A percentile compares a stretch with the other conserved stretches of the same genome.
phyloP scores from a whole-genome alignment of 306 rosid genomes.

The Gastrolobium villosum region DNA sequence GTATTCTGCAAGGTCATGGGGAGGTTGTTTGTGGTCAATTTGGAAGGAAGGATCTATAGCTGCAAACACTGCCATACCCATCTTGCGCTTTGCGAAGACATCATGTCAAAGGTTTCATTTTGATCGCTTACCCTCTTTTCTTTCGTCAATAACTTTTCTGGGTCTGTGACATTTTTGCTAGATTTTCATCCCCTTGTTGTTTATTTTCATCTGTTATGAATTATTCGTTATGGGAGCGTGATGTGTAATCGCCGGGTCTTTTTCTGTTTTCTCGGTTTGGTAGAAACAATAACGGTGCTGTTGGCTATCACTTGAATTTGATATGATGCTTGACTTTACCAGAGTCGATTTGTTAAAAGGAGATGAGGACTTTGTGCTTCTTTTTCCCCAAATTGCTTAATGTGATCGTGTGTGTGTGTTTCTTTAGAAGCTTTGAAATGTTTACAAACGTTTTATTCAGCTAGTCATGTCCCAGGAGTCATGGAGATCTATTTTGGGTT shows the following conservation, averaged over 20 bases:
- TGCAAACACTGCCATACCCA: slow-evolving; percentile 88
- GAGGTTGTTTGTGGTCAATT: slow-evolving; percentile 75
- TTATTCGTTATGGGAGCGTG: neutral
- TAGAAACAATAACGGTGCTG: neutral
- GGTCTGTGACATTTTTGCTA: slow-evolving; percentile 1
- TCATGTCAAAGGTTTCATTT: slow-evolving; percentile 72
- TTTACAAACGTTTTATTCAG: neutral
- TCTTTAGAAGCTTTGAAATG: neutral
- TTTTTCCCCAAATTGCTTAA: neutral
- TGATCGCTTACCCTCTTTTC: slow-evolving; percentile 32
- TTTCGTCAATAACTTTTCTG: slow-evolving; percentile 7
- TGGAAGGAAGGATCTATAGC: slow-evolving; percentile 84
- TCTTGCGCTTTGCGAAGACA: slow-evolving; percentile 74
- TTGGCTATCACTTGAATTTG: neutral
- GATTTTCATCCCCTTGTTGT: slow-evolving; percentile 30
- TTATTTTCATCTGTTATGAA: neutral
- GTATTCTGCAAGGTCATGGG: slow-evolving; percentile 63
- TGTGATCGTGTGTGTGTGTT: neutral
- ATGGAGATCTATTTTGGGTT: neutral
- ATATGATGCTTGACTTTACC: slow-evolving; percentile 34
- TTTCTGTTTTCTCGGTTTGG: slow-evolving; percentile 20
- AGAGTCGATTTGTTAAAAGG: slow-evolving; percentile 2
- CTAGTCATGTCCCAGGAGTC: neutral
- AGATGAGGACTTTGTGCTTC: neutral
- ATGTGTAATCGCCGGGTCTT: too few species aligned